These are phyloP conservation scores for Podila epicladia DNA, from an alignment of 192 early-diverging fungal species.

Conservation along the genomic window DNA sequence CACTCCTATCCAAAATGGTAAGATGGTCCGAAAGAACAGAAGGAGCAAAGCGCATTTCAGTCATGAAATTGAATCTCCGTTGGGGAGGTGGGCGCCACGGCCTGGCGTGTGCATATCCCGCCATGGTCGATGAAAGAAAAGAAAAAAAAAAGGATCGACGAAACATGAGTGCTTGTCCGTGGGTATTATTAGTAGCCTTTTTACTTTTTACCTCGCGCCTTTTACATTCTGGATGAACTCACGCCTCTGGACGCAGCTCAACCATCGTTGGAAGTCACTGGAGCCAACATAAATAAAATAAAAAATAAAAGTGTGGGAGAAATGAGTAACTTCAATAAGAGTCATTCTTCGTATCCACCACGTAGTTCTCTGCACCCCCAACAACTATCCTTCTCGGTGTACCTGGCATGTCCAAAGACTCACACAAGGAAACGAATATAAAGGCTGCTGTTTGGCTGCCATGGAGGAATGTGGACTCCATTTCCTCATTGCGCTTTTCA, in stretches of 20 bases:
- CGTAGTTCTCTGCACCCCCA: too few species aligned
- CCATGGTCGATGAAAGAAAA: not conserved
- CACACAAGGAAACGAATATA: not conserved
- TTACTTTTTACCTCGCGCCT: not conserved
- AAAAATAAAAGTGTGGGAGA: constrained; percentile 2
- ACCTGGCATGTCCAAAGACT: not conserved
- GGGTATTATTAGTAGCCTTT: not conserved
- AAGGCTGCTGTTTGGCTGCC: not conserved
- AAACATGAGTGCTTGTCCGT: not conserved
- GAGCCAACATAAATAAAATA: not conserved
- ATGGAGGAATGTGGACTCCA: not conserved
- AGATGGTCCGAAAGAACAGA: not conserved
- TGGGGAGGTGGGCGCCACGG: not conserved
- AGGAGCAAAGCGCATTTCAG: not conserved
- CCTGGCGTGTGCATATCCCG: too few species aligned
- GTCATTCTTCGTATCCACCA: too few species aligned
- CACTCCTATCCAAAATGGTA: not conserved
- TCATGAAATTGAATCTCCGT: not conserved
- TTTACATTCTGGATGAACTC: not conserved
- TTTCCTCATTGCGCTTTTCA: not conserved
- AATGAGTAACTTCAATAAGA: not conserved
- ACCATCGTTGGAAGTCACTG: not conserved
- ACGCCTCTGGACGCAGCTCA: not conserved
- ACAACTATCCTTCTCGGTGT: not conserved
- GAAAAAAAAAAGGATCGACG: not conserved